These are phyloP conservation scores for Sporothrix schenckii DNA, from an alignment of 2,329 filamentous ascomycete species.

Conservation along the genomic window DNA sequence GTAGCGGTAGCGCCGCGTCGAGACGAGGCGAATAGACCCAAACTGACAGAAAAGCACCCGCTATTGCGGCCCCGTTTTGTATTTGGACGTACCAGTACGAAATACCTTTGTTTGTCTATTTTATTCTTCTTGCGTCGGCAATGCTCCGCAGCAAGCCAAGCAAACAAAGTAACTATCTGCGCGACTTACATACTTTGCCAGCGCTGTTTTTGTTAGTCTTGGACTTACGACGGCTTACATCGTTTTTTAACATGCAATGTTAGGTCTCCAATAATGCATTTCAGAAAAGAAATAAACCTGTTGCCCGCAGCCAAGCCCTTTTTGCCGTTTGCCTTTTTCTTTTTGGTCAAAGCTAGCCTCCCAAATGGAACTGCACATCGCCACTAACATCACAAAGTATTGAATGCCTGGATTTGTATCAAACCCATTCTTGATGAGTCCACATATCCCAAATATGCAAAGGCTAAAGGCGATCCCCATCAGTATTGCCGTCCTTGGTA, in stretches of 20 bases:
- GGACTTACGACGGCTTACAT: not conserved
- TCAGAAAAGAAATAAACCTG: conserved; percentile 4
- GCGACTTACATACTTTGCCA: conserved; percentile 12
- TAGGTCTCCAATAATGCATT: not conserved
- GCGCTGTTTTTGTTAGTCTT: conserved; percentile 11
- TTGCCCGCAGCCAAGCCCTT: conserved; percentile 11
- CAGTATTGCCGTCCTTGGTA: not conserved
- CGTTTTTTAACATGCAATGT: not conserved
- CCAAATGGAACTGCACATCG: not conserved
- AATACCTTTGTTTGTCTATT: not conserved
- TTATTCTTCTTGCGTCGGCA: not conserved
- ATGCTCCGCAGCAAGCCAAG: not conserved
- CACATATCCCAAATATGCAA: conserved; percentile 1
- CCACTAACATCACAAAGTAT: not conserved
- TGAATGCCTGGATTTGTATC: not conserved
- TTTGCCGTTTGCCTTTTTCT: not conserved
- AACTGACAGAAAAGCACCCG: not conserved
- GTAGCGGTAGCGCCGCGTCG: conserved; percentile 13
- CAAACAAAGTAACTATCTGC: not conserved
- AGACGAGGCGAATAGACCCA: conserved; percentile 4
- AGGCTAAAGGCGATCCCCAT: conserved; percentile 13
- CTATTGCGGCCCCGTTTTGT: not conserved
- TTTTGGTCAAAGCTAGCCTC: no score
- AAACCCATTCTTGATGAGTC: conserved; percentile 2
- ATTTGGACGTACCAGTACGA: no score